phyloP scores from a whole-genome alignment of 495 filamentous ascomycete genomes.

The Annulohypoxylon nitens region DNA sequence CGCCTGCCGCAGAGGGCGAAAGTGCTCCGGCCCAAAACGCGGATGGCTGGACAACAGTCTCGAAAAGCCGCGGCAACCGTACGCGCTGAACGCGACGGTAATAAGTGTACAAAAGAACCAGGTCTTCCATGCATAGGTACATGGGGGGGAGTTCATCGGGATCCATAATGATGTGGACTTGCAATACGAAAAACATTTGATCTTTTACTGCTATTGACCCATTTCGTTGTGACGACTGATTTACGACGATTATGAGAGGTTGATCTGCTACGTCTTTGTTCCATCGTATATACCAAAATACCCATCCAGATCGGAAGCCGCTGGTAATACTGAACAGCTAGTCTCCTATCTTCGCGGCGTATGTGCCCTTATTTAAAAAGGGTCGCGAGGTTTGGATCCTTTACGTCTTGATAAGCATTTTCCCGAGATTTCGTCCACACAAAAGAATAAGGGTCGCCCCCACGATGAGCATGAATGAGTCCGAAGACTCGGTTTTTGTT shows the following conservation, averaged over 20 bases:
- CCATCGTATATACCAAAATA: conserved; percentile 35
- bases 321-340: conserved; percentile 15
- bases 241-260: conserved; percentile 18
- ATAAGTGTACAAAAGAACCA: conserved; percentile 45
- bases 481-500: conserved; percentile 1
- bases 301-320: not conserved
- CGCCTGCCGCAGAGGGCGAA: conserved; percentile 41
- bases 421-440: not conserved
- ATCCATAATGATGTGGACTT: conserved; percentile 41
- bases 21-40: conserved; percentile 62
- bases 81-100: conserved; percentile 40
- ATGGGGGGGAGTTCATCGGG: conserved; percentile 40
- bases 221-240: conserved; percentile 41
- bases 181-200: conserved; percentile 40
- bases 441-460: not conserved
- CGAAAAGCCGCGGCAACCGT: conserved; percentile 60
- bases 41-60: conserved; percentile 84
- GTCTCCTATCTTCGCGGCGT: conserved; percentile 5
- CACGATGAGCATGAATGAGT: conserved; percentile 9
- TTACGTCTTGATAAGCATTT: not conserved
- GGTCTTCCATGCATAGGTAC: conserved; percentile 44
- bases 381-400: conserved; percentile 13
- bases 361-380: not conserved
- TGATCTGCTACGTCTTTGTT: conserved; percentile 19
- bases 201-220: conserved; percentile 23